Evolutionary conservation across 78 protist genomes (phyloP).

Genomic region (Dictyostelium brefeldianum): DNA sequence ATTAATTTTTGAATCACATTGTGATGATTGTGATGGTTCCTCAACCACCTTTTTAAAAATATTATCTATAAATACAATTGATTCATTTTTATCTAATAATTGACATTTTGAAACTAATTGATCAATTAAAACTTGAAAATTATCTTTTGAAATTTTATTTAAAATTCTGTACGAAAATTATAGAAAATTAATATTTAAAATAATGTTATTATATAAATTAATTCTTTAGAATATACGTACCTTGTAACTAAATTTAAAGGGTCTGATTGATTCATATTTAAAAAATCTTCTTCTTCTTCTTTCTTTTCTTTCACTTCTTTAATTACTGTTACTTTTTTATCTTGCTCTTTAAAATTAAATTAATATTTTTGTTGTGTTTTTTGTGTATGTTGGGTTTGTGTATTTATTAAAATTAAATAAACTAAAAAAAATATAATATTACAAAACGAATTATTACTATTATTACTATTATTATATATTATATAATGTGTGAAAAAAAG

Average conservation of each 20-base stretch:
- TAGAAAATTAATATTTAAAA: not conserved
- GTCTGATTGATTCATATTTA: constrained; percentile 1
- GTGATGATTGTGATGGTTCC: not conserved
- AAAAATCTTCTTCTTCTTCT: too few relatives aligned
- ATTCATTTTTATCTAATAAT: constrained; percentile 17
- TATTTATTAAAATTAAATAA: too few relatives aligned
- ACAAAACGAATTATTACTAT: too few relatives aligned
- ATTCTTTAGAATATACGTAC: not conserved
- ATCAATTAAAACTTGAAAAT: constrained; percentile 45
- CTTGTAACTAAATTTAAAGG: constrained; percentile 1
- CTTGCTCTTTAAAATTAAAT: not conserved
- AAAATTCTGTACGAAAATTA: constrained; percentile 16
- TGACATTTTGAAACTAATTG: constrained; percentile 41
- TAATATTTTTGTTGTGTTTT: not conserved
- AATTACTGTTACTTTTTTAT: too few relatives aligned
- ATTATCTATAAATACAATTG: not conserved
- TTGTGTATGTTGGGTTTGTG: too few relatives aligned
- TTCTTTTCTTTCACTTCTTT: too few relatives aligned
- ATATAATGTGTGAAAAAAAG: too few relatives aligned
- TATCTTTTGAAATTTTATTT: constrained; percentile 26
- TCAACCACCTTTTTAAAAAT: constrained; percentile 41
- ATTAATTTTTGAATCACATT: not conserved
- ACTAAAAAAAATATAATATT: too few relatives aligned
- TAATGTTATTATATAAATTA: not conserved
- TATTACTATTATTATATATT: too few relatives aligned